phyloP scores from a whole-genome alignment of 495 filamentous ascomycete genomes.

The Elaphomyces granulatus region DNA sequence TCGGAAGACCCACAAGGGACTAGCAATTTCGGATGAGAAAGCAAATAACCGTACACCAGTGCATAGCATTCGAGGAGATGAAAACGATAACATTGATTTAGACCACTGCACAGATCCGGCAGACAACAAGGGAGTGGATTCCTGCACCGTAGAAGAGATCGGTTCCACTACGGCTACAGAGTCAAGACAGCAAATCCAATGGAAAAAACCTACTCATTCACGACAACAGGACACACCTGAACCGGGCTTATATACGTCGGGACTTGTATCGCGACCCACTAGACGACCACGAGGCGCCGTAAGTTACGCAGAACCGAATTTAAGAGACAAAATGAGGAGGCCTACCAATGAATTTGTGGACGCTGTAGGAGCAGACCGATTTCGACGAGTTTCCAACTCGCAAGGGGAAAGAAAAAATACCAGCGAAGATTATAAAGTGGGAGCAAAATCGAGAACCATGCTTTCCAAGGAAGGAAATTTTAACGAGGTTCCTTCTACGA shows the following conservation, averaged over 20 bases:
- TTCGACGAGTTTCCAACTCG: constrained; percentile 22
- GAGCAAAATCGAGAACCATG: no score
- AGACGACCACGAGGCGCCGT: constrained; percentile 51
- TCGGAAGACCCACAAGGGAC: no score
- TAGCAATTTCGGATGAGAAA: no score
- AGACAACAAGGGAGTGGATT: background rate
- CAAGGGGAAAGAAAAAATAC: constrained; percentile 11
- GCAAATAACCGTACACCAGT: no score
- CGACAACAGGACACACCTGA: background rate
- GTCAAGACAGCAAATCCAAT: background rate
- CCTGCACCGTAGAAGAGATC: background rate
- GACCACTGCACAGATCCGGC: no score
- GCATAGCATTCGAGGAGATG: no score
- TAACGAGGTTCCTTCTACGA: no score
- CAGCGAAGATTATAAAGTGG: constrained; percentile 8
- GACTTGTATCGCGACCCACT: constrained; percentile 40
- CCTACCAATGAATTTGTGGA: constrained; percentile 60
- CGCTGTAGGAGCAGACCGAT: constrained; percentile 45
- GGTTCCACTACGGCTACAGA: background rate
- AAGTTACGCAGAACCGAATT: constrained; percentile 76
- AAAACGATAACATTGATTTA: no score
- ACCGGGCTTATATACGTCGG: constrained; percentile 8
- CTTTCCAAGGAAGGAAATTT: no score
- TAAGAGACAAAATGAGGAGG: constrained; percentile 77
- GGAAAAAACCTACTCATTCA: constrained; percentile 4